phyloP scores from a whole-genome alignment of 2,329 filamentous ascomycete genomes.

The Clarireedia monteithiana region DNA sequence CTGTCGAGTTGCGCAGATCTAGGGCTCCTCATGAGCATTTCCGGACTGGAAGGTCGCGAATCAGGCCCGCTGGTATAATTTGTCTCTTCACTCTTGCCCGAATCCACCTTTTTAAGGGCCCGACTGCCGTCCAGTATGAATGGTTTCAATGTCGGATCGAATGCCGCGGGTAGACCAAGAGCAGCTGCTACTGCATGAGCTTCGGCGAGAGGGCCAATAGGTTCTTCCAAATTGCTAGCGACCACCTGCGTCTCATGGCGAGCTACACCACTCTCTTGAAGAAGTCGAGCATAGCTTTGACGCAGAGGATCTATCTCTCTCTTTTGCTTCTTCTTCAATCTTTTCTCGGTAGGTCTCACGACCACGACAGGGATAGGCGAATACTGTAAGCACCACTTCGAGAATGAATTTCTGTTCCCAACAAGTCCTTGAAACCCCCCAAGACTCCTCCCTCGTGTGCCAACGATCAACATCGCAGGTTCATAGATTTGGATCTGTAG shows the following conservation, averaged over 20 bases:
- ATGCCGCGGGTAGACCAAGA: constrained; percentile 52
- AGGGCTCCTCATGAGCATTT: constrained; percentile 36
- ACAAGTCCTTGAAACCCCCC: constrained; percentile 64
- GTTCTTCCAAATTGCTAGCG: constrained; percentile 20
- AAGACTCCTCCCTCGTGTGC: constrained; percentile 59
- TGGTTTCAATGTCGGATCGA: constrained; percentile 57
- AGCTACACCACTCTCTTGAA: constrained; percentile 45
- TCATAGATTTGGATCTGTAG: constrained; percentile 63
- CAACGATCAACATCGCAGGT: constrained; percentile 64
- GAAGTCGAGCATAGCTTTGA: constrained; percentile 56
- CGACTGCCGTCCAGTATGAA: constrained; percentile 31
- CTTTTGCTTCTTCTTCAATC: constrained; percentile 65
- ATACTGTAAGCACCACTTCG: constrained; percentile 68
- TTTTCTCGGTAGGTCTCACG: constrained; percentile 60
- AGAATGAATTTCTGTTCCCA: constrained; percentile 53
- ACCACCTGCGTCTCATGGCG: constrained; percentile 27
- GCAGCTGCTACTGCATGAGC: constrained; percentile 57
- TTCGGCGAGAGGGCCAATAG: constrained; percentile 46
- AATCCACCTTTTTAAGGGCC: constrained; percentile 20
- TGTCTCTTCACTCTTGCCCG: constrained; percentile 22
- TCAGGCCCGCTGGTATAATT: constrained; percentile 26
- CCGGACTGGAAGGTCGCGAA: constrained; percentile 27
- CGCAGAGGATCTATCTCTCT: constrained; percentile 55
- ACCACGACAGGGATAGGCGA: constrained; percentile 69
- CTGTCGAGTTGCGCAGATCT: constrained; percentile 28